Conservation (phyloP, 2,329 filamentous ascomycete species). For the Lachnellula occidentalis region DNA sequence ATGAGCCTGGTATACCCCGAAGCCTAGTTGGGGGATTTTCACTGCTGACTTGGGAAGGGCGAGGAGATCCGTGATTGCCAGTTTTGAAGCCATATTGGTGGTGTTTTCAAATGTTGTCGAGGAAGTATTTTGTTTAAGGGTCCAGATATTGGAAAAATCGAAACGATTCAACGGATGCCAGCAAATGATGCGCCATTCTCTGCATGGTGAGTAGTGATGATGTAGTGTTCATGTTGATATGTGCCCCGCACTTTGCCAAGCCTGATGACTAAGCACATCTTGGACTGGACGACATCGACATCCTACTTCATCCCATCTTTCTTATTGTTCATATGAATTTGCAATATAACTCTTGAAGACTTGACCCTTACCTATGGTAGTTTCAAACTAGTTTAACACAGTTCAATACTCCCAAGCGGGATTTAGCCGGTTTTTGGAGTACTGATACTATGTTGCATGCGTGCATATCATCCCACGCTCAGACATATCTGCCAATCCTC, state of each 20-base stretch:
- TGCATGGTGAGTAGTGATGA: neutral
- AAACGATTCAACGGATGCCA: too few species aligned
- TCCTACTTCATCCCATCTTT: neutral
- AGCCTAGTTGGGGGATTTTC: slow-evolving; percentile 61
- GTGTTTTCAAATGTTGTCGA: neutral
- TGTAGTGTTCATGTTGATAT: neutral
- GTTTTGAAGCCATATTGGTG: slow-evolving; percentile 10
- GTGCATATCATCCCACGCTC: too few species aligned
- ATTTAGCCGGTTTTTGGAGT: too few species aligned
- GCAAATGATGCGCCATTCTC: neutral
- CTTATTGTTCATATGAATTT: neutral
- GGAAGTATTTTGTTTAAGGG: too few species aligned
- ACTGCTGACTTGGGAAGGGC: slow-evolving; percentile 31
- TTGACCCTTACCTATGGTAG: too few species aligned
- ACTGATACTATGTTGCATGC: too few species aligned
- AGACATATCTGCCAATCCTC: too few species aligned
- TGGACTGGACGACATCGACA: neutral
- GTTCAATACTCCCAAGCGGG: too few species aligned
- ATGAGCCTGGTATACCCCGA: slow-evolving; percentile 63
- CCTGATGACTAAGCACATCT: neutral
- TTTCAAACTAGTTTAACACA: too few species aligned
- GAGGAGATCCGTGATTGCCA: slow-evolving; percentile 15
- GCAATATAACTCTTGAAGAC: too few species aligned
- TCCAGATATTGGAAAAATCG: neutral
- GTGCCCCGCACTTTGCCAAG: neutral